These are phyloP conservation scores for Plasmodium inui DNA, from an alignment of 169 alveolate genomes.

Conservation along the genomic window DNA sequence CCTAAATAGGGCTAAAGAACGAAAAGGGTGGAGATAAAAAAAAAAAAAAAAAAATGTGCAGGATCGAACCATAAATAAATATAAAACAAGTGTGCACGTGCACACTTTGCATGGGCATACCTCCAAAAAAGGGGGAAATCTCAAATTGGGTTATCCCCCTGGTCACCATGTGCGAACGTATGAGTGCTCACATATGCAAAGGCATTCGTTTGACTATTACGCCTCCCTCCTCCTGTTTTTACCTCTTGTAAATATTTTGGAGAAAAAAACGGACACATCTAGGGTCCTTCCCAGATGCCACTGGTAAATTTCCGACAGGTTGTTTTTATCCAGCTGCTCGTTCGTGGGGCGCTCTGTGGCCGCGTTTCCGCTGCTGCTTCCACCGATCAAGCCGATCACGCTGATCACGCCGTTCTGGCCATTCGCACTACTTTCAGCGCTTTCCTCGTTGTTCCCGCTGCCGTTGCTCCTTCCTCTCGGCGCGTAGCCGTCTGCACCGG, in stretches of 20 bases:
- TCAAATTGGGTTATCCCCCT: neutral
- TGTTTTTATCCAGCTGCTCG: neutral
- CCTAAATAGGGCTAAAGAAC: slow-evolving; percentile 59
- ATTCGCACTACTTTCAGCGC: no score
- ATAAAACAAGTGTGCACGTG: neutral
- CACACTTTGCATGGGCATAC: neutral
- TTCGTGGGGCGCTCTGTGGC: neutral
- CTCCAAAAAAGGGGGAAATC: neutral
- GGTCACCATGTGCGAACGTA: slow-evolving; percentile 1
- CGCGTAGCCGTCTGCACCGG: neutral
- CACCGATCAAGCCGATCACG: neutral
- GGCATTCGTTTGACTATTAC: neutral
- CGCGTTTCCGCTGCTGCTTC: neutral
- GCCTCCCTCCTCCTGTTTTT: neutral
- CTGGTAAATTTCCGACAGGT: slow-evolving; percentile 43
- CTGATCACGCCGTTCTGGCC: neutral
- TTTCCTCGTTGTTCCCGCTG: neutral
- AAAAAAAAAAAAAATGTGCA: neutral
- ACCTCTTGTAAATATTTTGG: slow-evolving; percentile 67
- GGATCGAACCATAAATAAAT: neutral
- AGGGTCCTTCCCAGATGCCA: slow-evolving; percentile 70
- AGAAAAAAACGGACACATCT: slow-evolving; percentile 57
- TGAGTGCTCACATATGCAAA: slow-evolving; percentile 8
- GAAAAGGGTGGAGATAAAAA: neutral
- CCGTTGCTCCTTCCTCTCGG: neutral